Conservation (phyloP, 768 basidiomycete species). For the Panellus pusillus region DNA sequence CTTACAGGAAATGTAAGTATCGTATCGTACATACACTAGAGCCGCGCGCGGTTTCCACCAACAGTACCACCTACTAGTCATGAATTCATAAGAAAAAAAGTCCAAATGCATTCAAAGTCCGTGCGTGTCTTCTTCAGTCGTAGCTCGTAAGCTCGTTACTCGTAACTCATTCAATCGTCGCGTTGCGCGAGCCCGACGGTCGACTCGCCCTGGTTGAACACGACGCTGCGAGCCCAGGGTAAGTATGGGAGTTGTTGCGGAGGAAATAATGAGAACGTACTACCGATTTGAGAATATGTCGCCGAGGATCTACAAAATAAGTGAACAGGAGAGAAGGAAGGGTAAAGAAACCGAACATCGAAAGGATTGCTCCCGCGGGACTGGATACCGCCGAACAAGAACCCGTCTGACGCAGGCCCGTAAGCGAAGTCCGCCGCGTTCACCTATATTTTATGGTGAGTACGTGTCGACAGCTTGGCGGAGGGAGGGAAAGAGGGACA, state of each 20-base stretch:
- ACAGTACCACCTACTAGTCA: slow-evolving; percentile 7
- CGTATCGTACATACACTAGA: not conserved
- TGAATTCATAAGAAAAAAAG: not conserved
- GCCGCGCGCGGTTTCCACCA: slow-evolving; percentile 5
- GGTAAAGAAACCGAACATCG: slow-evolving; percentile 9
- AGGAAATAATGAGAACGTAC: no score
- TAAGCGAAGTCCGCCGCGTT: slow-evolving; percentile 25
- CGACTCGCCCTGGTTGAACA: slow-evolving; percentile 22
- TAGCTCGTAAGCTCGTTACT: not conserved
- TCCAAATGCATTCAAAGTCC: slow-evolving; percentile 6
- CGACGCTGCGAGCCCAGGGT: slow-evolving; percentile 8
- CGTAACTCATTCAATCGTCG: slow-evolving; percentile 8
- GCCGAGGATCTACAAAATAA: slow-evolving; percentile 13
- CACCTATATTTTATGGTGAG: no score
- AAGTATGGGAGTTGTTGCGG: not conserved
- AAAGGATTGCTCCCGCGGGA: slow-evolving; percentile 21
- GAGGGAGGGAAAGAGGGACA: not conserved
- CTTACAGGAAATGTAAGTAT: not conserved
- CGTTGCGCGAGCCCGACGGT: slow-evolving; percentile 16
- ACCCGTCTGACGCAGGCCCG: slow-evolving; percentile 24
- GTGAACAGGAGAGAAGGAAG: not conserved
- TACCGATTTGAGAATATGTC: slow-evolving; percentile 23
- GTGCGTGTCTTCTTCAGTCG: not conserved
- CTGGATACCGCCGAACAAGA: slow-evolving; percentile 25
- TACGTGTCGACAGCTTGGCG: not conserved